Percentiles rank a stretch among this genome's conserved stretches.
These are phyloP conservation scores for Ophiobolus disseminans DNA, from an alignment of 2,329 filamentous ascomycete species.

Conservation along the genomic window DNA sequence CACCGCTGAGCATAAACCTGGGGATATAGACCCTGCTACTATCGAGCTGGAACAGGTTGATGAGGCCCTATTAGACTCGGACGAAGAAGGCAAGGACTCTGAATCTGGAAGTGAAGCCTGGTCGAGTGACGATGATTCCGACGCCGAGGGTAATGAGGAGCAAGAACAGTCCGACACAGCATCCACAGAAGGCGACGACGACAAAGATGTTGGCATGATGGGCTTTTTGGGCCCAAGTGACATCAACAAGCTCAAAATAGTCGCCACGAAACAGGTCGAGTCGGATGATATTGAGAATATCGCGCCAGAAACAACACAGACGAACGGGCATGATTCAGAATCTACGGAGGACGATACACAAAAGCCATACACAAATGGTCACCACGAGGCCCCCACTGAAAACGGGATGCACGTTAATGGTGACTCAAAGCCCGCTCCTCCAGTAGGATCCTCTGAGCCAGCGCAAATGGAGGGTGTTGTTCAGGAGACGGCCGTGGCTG, in stretches of 20 bases:
- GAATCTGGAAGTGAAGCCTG: constrained; percentile 47
- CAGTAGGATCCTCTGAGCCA: constrained; percentile 22
- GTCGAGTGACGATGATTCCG: constrained; percentile 48
- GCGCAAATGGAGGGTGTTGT: constrained; percentile 20
- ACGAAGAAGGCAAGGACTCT: constrained; percentile 36
- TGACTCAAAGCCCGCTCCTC: constrained; percentile 8
- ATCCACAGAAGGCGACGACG: constrained; percentile 45
- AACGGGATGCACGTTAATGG: constrained; percentile 22
- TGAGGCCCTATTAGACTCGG: constrained; percentile 48
- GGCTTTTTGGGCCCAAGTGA: constrained; percentile 44
- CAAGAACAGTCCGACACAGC: constrained; percentile 24
- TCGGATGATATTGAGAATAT: constrained; percentile 50
- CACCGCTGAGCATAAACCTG: constrained; percentile 16
- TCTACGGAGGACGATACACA: constrained; percentile 55
- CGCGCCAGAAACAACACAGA: constrained; percentile 15
- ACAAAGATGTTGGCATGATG: constrained; percentile 39
- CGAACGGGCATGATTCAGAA: constrained; percentile 43
- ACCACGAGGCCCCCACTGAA: constrained; percentile 3
- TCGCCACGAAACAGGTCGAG: constrained; percentile 34
- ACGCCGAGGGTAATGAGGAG: constrained; percentile 26
- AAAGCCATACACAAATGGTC: constrained; percentile 37
- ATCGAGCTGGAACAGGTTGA: constrained; percentile 52
- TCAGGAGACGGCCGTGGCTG: constrained; percentile 21
- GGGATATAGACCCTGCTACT: constrained; percentile 44
- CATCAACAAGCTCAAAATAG: constrained; percentile 45